phyloP scores from a whole-genome alignment of 2,329 filamentous ascomycete genomes.

The Fusarium sp. region DNA sequence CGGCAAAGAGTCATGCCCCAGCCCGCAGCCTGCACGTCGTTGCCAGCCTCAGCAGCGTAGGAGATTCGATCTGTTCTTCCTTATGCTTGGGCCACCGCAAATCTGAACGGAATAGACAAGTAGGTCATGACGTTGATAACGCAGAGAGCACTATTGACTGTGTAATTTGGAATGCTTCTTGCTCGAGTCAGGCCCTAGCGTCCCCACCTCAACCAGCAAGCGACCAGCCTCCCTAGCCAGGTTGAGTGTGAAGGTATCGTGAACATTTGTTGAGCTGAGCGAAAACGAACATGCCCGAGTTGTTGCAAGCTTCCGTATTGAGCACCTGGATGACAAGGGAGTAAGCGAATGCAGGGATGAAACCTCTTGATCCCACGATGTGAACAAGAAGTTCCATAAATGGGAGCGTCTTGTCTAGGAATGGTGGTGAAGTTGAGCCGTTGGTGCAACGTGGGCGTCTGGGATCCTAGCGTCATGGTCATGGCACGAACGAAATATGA shows the following conservation, averaged over 20 bases:
- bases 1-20: constrained; percentile 18
- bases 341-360: constrained; percentile 4
- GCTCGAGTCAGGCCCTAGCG: constrained; percentile 4
- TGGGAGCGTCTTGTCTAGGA: background rate
- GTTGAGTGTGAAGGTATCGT: constrained; percentile 5
- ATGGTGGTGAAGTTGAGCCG: constrained; percentile 15
- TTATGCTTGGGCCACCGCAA: background rate
- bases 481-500: constrained; percentile 17
- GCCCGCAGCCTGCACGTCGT: constrained; percentile 3
- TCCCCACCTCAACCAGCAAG: constrained; percentile 1
- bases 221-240: background rate
- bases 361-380: constrained; percentile 6
- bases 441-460: constrained; percentile 19
- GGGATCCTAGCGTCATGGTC: constrained; percentile 5
- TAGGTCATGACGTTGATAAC: background rate
- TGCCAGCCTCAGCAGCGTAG: constrained; percentile 22
- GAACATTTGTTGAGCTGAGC: background rate
- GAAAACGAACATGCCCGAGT: background rate
- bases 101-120: background rate
- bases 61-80: constrained; percentile 1
- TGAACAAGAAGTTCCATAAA: background rate
- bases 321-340: background rate
- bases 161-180: constrained; percentile 10
- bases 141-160: background rate
- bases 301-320: background rate